Evolutionary conservation across 805 yeast genomes (phyloP).

Genomic region (Candida endomychidarum): DNA sequence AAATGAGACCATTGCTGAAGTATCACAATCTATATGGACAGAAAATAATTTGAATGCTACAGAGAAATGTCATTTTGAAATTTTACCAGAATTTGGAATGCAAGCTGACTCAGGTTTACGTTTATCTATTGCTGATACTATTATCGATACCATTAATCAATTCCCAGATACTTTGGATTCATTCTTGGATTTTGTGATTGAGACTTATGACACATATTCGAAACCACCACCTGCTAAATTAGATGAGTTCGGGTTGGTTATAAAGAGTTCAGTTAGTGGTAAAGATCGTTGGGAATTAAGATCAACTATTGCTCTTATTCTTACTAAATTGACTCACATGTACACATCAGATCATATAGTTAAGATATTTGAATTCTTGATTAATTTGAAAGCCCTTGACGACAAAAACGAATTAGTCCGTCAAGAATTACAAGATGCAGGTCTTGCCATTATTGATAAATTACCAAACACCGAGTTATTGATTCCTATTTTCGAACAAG

Average conservation of each 20-base stretch:
- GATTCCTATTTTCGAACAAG: conserved; percentile 76
- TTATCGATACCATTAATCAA: conserved; percentile 54
- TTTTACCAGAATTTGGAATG: conserved; percentile 50
- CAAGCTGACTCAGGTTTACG: conserved; percentile 66
- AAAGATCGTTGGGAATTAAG: conserved; percentile 84
- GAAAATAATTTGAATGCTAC: conserved; percentile 63
- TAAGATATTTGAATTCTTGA: conserved; percentile 59
- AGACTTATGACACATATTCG: conserved; percentile 57
- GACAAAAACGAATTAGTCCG: conserved; percentile 74
- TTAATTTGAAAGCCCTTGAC: conserved; percentile 64
- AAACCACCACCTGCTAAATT: conserved; percentile 73
- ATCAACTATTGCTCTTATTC: conserved; percentile 73
- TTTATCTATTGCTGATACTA: conserved; percentile 67
- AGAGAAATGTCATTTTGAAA: conserved; percentile 28
- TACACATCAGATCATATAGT: conserved; percentile 43
- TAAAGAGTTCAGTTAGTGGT: conserved; percentile 58
- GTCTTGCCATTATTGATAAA: conserved; percentile 73
- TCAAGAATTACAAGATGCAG: conserved; percentile 87
- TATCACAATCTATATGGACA: conserved; percentile 83
- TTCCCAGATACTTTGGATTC: conserved; percentile 23
- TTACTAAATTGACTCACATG: conserved; percentile 57
- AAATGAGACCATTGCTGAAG: conserved; percentile 56
- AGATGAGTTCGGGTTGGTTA: conserved; percentile 78
- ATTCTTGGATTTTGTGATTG: conserved; percentile 45
- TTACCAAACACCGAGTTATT: conserved; percentile 64